Percentiles rank a stretch among this genome's conserved stretches.
Conservation (phyloP, 805 yeast species). For the Limtongia smithiae region DNA sequence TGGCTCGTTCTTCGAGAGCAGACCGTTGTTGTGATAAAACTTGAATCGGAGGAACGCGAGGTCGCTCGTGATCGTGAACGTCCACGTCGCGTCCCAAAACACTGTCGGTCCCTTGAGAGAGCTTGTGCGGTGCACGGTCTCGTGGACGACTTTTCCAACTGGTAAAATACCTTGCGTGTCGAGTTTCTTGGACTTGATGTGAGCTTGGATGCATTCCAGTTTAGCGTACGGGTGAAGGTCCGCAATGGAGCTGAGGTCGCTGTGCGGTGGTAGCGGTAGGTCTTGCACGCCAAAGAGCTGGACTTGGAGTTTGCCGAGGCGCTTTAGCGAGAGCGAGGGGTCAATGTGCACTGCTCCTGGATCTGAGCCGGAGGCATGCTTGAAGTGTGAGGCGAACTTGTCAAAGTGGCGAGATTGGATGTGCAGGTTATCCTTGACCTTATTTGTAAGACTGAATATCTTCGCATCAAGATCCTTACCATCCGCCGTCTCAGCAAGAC, state of each 20-base stretch:
- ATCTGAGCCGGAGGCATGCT: not conserved
- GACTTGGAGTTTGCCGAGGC: constrained; percentile 5
- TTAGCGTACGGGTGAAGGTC: constrained; percentile 13
- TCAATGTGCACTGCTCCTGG: not conserved
- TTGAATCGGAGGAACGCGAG: constrained; percentile 11
- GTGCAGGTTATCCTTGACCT: not conserved
- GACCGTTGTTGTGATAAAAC: constrained; percentile 11
- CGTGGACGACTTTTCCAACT: constrained; percentile 2
- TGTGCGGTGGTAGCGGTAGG: constrained; percentile 10
- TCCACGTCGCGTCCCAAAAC: constrained; percentile 1
- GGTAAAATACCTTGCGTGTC: constrained; percentile 7
- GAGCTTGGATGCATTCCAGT: constrained; percentile 7
- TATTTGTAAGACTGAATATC: not conserved
- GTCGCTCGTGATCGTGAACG: constrained; percentile 3
- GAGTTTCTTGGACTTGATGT: constrained; percentile 1
- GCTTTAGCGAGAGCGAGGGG: not conserved
- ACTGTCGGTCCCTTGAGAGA: constrained; percentile 4
- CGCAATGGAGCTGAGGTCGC: not conserved
- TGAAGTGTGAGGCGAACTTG: constrained; percentile 2
- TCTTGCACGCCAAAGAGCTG: constrained; percentile 9
- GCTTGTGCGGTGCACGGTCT: constrained; percentile 1
- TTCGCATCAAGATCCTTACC: too few species aligned
- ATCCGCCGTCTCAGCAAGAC: not conserved
- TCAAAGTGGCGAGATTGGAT: constrained; percentile 1
- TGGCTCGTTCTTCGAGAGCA: constrained; percentile 11